Evolutionary conservation across 495 filamentous ascomycete species (phyloP).

Genomic region (Pyrenula aspistea): DNA sequence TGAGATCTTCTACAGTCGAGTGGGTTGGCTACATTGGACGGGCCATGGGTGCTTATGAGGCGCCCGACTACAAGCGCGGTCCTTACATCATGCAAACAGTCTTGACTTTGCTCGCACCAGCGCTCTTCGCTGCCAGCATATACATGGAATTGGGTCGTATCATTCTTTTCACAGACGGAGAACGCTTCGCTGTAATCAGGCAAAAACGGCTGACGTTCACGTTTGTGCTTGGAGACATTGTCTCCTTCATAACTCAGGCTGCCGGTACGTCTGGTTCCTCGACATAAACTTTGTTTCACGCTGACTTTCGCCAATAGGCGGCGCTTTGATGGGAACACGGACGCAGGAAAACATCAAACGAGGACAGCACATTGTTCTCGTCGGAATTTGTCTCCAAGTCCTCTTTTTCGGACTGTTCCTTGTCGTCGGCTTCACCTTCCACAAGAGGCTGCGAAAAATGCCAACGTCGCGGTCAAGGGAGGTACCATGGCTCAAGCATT

Average conservation of each 20-base stretch:
- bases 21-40: conserved; percentile 5
- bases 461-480: conserved; percentile 6
- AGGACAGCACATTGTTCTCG: conserved; percentile 23
- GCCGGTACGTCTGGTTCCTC: neutral
- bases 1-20: conserved; percentile 1
- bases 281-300: neutral
- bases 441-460: conserved; percentile 18
- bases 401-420: conserved; percentile 32
- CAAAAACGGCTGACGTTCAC: conserved; percentile 22
- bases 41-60: neutral
- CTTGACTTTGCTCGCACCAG: conserved; percentile 27
- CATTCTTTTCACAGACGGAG: conserved; percentile 32
- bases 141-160: conserved; percentile 50
- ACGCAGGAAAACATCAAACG: neutral
- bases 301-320: conserved; percentile 8
- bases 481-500: conserved; percentile 36
- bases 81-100: conserved; percentile 27
- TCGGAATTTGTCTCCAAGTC: conserved; percentile 30
- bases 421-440: conserved; percentile 20
- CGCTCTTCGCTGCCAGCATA: conserved; percentile 41
- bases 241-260: neutral
- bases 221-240: neutral
- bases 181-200: conserved; percentile 14
- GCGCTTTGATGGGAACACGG: neutral
- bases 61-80: neutral